Base-by-base conservation (phyloP, 148 eudicot genomes). In the Simmondsia chinensis region DNA sequence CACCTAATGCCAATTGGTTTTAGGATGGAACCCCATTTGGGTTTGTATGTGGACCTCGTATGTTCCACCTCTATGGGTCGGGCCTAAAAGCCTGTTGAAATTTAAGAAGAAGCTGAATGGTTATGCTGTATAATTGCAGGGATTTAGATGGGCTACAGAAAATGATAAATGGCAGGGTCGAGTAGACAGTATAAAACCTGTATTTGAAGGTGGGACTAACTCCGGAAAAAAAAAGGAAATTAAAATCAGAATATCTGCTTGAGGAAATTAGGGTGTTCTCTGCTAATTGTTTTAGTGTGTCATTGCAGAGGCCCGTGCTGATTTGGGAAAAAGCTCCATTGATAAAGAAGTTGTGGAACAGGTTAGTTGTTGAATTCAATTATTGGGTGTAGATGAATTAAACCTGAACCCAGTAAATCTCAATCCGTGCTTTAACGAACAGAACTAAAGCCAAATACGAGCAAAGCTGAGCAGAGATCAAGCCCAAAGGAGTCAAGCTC, bases 71-170 rank as follows among this genome's bases (percentile, higher is more conserved):
- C n/a, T n/a, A n/a, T n/a, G n/a, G n/a, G n/a, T n/a, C n/a, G n/a
- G n/a, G n/a, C n/a, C n/a, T n/a, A n/a, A n/a, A n/a, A n/a, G n/a
- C n/a, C 9, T 1, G 27, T 14, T 25, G 10, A 26, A 22, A 9
- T 26, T 26, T 29, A 35, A 20, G 37, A 2, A 18, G 21, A 20
- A 13, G 35, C 13, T 34, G 23, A 36, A 18, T 28, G 20, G 28
- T 41, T 43, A 8, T 14, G 53, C 6, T 19, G 20, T 21, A 18
- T 54, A 8, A 42, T 47, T 53, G 43, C 40, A 91, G 99, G 96
- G 99, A 20, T 91, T 91, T 61, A 74, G 83, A 23, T 91, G 99
- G 99, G 99, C 99, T 20, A 62, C 82, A 67, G 94, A 91, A 46
- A 69, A 82, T 55, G 83, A 82, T 52, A 59, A 55, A 65, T 91